Percentiles rank a stretch among this genome's conserved stretches.
phyloP scores from a whole-genome alignment of 2,329 filamentous ascomycete genomes.

The Colletotrichum paranaense region DNA sequence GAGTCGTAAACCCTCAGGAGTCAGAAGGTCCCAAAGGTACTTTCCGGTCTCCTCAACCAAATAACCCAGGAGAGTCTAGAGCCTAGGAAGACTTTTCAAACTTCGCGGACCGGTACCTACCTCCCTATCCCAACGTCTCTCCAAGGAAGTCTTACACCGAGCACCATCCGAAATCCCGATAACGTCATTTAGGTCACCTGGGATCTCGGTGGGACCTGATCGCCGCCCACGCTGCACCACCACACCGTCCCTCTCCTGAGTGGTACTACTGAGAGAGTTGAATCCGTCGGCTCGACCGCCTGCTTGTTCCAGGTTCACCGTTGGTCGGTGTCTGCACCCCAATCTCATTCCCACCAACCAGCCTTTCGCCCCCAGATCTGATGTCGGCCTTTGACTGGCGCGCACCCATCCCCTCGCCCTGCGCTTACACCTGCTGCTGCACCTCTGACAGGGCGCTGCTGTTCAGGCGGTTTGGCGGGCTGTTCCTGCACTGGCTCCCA shows the following conservation, averaged over 20 bases:
- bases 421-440: constrained; percentile 19
- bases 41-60: neutral
- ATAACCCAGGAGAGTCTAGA: neutral
- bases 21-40: neutral
- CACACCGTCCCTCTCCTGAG: neutral
- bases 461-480: constrained; percentile 1
- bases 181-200: constrained; percentile 35
- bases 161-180: constrained; percentile 34
- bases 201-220: constrained; percentile 35
- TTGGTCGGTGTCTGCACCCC: neutral
- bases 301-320: neutral
- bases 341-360: constrained; percentile 25
- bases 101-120: neutral
- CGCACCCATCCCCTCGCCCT: constrained; percentile 1
- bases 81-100: neutral
- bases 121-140: neutral
- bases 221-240: constrained; percentile 22
- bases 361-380: constrained; percentile 1
- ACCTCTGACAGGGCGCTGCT: constrained; percentile 15
- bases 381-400: constrained; percentile 13
- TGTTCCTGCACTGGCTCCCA: constrained; percentile 31
- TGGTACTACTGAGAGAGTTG: neutral
- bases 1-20: constrained; percentile 13
- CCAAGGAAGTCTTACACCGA: constrained; percentile 26
- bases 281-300: neutral